These are phyloP conservation scores for Smittium mucronatum DNA, from an alignment of 371 early-diverging fungal genomes.

Conservation along the genomic window DNA sequence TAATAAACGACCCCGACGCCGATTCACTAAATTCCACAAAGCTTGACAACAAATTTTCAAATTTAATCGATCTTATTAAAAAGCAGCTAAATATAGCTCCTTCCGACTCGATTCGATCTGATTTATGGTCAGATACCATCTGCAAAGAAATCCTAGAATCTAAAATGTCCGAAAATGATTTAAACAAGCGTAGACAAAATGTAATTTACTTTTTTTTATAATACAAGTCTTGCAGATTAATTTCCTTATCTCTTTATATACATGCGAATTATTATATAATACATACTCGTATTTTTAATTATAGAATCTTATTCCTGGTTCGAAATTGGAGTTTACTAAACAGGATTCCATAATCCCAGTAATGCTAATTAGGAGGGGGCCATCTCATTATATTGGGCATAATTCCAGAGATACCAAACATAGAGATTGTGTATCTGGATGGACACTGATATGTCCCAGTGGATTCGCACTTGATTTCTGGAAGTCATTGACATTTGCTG, in stretches of 20 bases:
- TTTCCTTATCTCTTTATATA: too few relatives aligned
- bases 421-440: slow-evolving; percentile 39
- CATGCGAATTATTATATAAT: background rate
- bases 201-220: slow-evolving; percentile 13
- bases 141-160: background rate
- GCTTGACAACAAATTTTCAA: background rate
- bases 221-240: too few relatives aligned
- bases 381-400: slow-evolving; percentile 23
- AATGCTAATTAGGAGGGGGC: slow-evolving; percentile 60
- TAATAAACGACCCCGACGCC: too few relatives aligned
- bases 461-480: slow-evolving; percentile 77
- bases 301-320: slow-evolving; percentile 49
- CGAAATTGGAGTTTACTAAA: slow-evolving; percentile 38
- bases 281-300: background rate
- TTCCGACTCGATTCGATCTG: background rate
- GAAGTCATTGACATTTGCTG: slow-evolving; percentile 79
- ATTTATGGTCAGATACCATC: background rate
- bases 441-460: slow-evolving; percentile 70
- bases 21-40: too few relatives aligned
- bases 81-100: background rate
- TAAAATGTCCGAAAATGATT: slow-evolving; percentile 39
- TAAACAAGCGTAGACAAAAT: slow-evolving; percentile 53
- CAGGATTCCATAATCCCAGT: slow-evolving; percentile 59
- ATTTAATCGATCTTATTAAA: background rate
- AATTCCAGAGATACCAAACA: slow-evolving; percentile 11